Evolutionary conservation across 345 rosid species (phyloP).

Genomic region (Moricandia moricandioides): DNA sequence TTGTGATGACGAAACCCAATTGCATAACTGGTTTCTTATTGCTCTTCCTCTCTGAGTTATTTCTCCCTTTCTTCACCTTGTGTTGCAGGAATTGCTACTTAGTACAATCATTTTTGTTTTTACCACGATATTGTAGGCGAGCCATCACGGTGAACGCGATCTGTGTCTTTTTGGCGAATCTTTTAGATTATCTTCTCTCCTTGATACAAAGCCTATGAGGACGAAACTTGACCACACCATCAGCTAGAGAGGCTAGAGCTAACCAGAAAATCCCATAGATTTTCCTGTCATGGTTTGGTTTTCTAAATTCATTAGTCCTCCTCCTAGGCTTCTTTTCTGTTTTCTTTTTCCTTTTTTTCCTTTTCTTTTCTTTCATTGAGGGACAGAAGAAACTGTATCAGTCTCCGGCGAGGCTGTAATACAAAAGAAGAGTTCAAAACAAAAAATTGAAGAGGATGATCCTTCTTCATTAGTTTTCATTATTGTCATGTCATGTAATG

Average conservation of each 20-base stretch:
- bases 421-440: conserved; percentile 44
- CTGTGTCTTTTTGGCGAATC: conserved; percentile 35
- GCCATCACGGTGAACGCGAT: conserved; percentile 33
- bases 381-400: conserved; percentile 54
- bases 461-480: conserved; percentile 34
- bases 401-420: conserved; percentile 72
- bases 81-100: conserved; percentile 44
- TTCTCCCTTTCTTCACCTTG: conserved; percentile 13
- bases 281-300: conserved; percentile 40
- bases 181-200: conserved; percentile 28
- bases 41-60: background rate
- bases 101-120: conserved; percentile 40
- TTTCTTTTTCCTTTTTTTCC: conserved; percentile 6
- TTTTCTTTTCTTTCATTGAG: conserved; percentile 29
- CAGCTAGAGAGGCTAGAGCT: conserved; percentile 25
- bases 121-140: conserved; percentile 46
- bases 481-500: conserved; percentile 26
- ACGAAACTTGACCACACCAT: conserved; percentile 32
- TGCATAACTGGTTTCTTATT: background rate
- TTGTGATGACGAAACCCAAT: background rate
- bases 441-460: conserved; percentile 11
- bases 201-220: conserved; percentile 34
- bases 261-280: conserved; percentile 36
- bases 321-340: conserved; percentile 15
- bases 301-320: conserved; percentile 37